Percentiles rank a stretch among this genome's conserved stretches.
Evolutionary conservation across 1,284 basidiomycete species (phyloP).

Genomic region (Agroathelia rolfsii): DNA sequence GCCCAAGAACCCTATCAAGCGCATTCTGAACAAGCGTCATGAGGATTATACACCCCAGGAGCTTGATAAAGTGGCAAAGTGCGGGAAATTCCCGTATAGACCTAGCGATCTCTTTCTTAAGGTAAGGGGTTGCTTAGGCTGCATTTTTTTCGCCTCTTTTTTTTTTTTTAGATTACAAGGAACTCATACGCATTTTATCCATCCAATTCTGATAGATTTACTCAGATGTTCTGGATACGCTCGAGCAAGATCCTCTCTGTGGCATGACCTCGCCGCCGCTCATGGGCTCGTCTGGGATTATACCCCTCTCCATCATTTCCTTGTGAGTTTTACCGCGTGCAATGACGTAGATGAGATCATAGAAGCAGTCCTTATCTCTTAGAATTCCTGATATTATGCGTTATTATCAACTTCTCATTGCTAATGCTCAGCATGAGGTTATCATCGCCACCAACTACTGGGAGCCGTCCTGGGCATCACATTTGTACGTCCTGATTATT

Average conservation of each 20-base stretch:
- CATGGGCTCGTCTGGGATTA: slow-evolving; percentile 44
- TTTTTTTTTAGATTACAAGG: no score
- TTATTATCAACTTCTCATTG: slow-evolving; percentile 45
- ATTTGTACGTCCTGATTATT: slow-evolving; percentile 43
- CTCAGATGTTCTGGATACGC: slow-evolving; percentile 39
- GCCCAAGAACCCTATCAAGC: no score
- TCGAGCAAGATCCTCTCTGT: slow-evolving; percentile 39
- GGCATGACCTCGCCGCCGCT: slow-evolving; percentile 48
- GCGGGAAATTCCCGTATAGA: slow-evolving; percentile 33
- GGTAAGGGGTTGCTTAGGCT: slow-evolving; percentile 22
- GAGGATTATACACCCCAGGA: no score
- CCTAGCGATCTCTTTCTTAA: slow-evolving; percentile 39
- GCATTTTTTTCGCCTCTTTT: no score
- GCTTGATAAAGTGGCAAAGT: slow-evolving; percentile 27
- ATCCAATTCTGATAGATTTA: slow-evolving; percentile 36
- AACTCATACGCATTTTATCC: background rate
- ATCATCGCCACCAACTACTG: slow-evolving; percentile 54
- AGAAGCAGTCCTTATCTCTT: slow-evolving; percentile 1
- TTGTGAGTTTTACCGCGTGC: slow-evolving; percentile 25
- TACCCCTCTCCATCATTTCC: slow-evolving; percentile 42
- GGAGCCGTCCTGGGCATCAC: slow-evolving; percentile 41
- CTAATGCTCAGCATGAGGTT: slow-evolving; percentile 48
- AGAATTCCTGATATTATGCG: slow-evolving; percentile 58
- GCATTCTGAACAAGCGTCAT: no score
- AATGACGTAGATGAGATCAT: no score